Conservation (phyloP, 139 green algal genomes). For the Coelastrella sp. region DNA sequence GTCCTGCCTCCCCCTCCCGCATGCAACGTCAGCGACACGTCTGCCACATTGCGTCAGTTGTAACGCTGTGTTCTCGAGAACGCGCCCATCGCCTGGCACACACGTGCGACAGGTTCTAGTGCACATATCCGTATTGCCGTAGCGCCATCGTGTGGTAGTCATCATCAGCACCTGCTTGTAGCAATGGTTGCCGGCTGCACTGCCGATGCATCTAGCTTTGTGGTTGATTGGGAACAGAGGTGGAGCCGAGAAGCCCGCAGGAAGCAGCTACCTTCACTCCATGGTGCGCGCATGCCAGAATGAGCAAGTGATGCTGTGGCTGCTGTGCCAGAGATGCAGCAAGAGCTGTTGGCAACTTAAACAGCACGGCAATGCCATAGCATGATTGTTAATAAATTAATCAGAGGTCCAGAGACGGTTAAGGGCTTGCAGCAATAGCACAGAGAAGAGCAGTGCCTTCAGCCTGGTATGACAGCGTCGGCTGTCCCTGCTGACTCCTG, state of each 20-base stretch:
- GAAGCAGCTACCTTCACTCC: constrained; percentile 33
- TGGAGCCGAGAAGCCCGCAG: constrained; percentile 17
- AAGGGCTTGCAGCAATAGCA: too few relatives aligned
- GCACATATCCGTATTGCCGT: background rate
- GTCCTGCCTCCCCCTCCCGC: background rate
- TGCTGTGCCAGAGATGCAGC: background rate
- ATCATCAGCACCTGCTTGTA: background rate
- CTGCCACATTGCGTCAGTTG: background rate
- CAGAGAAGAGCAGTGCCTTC: too few relatives aligned
- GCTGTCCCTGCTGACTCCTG: too few relatives aligned
- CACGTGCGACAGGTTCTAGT: background rate
- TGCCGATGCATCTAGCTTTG: background rate
- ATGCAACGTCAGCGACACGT: constrained; percentile 8
- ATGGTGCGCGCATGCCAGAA: constrained; percentile 16
- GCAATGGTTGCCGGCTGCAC: background rate
- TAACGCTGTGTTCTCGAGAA: background rate
- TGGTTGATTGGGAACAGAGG: constrained; percentile 28
- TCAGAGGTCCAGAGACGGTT: too few relatives aligned
- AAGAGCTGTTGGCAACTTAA: background rate
- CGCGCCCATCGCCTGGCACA: too few relatives aligned
- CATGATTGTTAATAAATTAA: background rate
- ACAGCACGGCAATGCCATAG: background rate
- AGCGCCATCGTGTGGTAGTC: constrained; percentile 6
- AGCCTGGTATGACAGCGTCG: too few relatives aligned
- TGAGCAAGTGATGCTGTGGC: background rate